These are phyloP conservation scores for Cryptococcus amylolentus DNA, from an alignment of 1,284 basidiomycete species.

Conservation along the genomic window DNA sequence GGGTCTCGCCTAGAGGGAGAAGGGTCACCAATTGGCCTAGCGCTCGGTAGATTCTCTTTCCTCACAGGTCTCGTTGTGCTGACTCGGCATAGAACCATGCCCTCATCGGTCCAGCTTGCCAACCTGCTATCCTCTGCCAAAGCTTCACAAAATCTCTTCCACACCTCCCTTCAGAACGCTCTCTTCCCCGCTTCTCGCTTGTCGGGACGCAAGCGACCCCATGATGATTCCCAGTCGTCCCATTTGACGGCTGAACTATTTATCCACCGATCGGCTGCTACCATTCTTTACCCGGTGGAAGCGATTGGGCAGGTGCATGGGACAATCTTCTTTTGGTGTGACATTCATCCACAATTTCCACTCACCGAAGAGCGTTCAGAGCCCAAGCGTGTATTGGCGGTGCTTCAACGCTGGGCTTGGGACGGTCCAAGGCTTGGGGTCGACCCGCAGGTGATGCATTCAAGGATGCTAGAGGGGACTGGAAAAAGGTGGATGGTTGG, in stretches of 20 bases:
- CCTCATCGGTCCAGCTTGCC: slow-evolving; percentile 15
- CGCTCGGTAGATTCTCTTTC: slow-evolving; percentile 15
- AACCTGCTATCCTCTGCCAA: slow-evolving; percentile 14
- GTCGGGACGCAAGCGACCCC: background rate
- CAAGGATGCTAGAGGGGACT: slow-evolving; percentile 8
- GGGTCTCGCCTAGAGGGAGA: slow-evolving; percentile 39
- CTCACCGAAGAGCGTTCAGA: background rate
- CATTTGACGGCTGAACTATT: slow-evolving; percentile 9
- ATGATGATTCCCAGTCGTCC: background rate
- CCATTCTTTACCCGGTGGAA: slow-evolving; percentile 1
- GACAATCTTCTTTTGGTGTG: slow-evolving; percentile 10
- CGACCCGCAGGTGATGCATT: slow-evolving; percentile 20
- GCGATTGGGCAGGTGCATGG: slow-evolving; percentile 21
- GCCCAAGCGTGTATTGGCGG: slow-evolving; percentile 6
- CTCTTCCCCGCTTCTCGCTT: slow-evolving; percentile 10
- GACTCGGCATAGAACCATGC: slow-evolving; percentile 12
- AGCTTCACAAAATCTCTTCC: slow-evolving; percentile 39
- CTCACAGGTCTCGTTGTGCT: background rate
- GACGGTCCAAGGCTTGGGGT: slow-evolving; percentile 30
- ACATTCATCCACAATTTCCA: background rate
- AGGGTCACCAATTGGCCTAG: slow-evolving; percentile 27
- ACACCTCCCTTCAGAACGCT: slow-evolving; percentile 36
- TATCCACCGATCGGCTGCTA: slow-evolving; percentile 9
- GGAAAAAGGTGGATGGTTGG: slow-evolving; percentile 21
- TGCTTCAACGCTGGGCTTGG: slow-evolving; percentile 21